phyloP scores from a whole-genome alignment of 495 filamentous ascomycete species.

The Evernia prunastri region DNA sequence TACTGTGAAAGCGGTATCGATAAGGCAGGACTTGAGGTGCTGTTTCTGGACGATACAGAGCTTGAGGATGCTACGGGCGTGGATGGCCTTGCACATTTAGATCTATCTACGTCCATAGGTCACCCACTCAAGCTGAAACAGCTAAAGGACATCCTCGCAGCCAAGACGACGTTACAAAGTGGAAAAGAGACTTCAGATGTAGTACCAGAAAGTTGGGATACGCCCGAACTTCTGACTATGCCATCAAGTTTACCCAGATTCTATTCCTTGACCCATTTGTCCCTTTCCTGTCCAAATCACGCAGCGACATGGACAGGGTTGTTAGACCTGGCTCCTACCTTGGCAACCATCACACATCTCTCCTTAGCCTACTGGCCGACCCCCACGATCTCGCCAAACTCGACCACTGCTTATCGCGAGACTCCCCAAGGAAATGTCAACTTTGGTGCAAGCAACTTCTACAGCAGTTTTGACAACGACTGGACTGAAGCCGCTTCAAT shows the following conservation, averaged over 20 bases:
- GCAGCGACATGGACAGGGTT: slow-evolving; percentile 61
- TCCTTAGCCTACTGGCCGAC: slow-evolving; percentile 76
- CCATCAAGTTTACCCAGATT: slow-evolving; percentile 29
- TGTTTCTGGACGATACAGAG: slow-evolving; percentile 31
- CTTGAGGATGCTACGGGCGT: slow-evolving; percentile 35
- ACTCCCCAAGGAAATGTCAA: slow-evolving; percentile 44
- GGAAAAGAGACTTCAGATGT: slow-evolving; percentile 14
- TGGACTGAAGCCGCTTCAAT: slow-evolving; percentile 64
- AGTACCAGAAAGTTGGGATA: slow-evolving; percentile 18
- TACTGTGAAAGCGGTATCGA: slow-evolving; percentile 31
- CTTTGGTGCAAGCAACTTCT: slow-evolving; percentile 58
- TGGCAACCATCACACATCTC: slow-evolving; percentile 65
- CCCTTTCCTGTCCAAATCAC: slow-evolving; percentile 42
- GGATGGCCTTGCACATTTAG: slow-evolving; percentile 52
- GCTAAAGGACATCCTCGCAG: slow-evolving; percentile 43
- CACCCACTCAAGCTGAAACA: slow-evolving; percentile 52
- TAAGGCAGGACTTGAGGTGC: slow-evolving; percentile 20
- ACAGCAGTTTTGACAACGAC: slow-evolving; percentile 60
- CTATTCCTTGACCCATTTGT: slow-evolving; percentile 50
- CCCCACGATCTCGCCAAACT: slow-evolving; percentile 60
- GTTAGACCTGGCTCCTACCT: slow-evolving; percentile 51
- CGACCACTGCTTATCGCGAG: slow-evolving; percentile 44
- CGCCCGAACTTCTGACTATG: not conserved
- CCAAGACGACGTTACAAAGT: slow-evolving; percentile 1
- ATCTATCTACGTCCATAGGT: slow-evolving; percentile 58